Conservation (phyloP, 306 rosid species). For the Coriaria nepalensis region DNA sequence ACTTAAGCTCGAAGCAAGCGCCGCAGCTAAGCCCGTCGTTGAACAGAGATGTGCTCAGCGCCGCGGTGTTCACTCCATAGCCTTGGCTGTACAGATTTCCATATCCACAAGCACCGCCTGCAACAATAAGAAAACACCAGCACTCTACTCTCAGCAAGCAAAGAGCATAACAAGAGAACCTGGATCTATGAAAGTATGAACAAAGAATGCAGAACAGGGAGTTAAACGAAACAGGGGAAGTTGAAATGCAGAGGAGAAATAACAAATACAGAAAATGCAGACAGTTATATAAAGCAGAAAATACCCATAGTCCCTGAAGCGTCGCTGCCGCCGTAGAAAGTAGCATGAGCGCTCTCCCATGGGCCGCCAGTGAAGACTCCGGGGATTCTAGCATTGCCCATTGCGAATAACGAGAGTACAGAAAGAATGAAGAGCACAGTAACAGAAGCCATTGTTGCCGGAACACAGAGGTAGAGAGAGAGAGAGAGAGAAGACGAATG, state of each 20-base stretch:
- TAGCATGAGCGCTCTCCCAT: slow-evolving; percentile 84
- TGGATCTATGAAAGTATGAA: too few species aligned
- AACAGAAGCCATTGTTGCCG: slow-evolving; percentile 33
- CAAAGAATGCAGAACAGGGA: too few species aligned
- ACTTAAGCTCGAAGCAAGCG: slow-evolving; percentile 80
- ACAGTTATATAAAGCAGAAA: not conserved
- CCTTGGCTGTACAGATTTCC: slow-evolving; percentile 96
- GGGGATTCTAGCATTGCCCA: slow-evolving; percentile 55
- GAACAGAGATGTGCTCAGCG: slow-evolving; percentile 86
- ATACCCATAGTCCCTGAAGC: slow-evolving; percentile 98
- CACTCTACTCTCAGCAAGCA: too few species aligned
- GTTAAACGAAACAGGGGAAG: too few species aligned
- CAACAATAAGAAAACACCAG: not conserved
- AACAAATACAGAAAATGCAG: not conserved
- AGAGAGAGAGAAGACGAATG: not conserved
- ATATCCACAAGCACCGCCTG: slow-evolving; percentile 94
- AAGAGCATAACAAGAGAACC: too few species aligned
- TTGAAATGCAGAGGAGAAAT: not conserved
- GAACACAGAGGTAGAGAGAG: slow-evolving; percentile 1
- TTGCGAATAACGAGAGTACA: slow-evolving; percentile 25
- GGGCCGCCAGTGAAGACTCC: slow-evolving; percentile 58
- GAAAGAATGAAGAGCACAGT: slow-evolving; percentile 36
- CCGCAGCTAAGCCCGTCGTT: slow-evolving; percentile 85
- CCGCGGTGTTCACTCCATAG: slow-evolving; percentile 84
- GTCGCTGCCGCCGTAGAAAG: slow-evolving; percentile 95